These are phyloP conservation scores for Fraxinus paxiana DNA, from an alignment of 305 asterid species.

Conservation along the genomic window DNA sequence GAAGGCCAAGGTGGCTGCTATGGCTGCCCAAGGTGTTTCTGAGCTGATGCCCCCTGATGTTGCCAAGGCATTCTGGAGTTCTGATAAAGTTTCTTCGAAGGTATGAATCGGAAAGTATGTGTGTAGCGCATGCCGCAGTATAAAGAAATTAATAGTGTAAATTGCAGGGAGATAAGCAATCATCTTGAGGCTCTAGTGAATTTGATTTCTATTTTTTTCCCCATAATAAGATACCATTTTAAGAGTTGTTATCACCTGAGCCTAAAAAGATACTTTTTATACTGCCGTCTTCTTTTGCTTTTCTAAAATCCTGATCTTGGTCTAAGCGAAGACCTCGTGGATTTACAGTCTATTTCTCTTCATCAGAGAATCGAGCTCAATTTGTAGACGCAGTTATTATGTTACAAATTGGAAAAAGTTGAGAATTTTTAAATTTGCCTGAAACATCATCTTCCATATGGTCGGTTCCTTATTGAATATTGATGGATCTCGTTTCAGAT, in stretches of 20 bases:
- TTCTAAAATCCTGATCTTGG: conserved; percentile 12
- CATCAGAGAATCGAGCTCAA: not conserved
- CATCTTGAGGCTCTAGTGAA: not conserved
- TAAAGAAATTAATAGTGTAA: not conserved
- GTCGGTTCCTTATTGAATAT: not conserved
- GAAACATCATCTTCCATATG: not conserved
- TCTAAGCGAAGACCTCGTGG: not conserved
- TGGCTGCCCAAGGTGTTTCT: conserved; percentile 66
- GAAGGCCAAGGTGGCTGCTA: conserved; percentile 51
- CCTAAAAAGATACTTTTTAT: not conserved
- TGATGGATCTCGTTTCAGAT: not conserved
- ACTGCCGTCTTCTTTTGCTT: not conserved
- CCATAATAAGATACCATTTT: not conserved
- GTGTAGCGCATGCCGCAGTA: not conserved
- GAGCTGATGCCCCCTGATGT: conserved; percentile 96
- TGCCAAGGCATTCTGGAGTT: conserved; percentile 77
- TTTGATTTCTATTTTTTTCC: not conserved
- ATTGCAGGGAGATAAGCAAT: not conserved
- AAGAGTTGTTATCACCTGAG: not conserved
- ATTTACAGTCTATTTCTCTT: not conserved
- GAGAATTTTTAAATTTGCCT: not conserved
- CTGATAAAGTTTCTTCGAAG: conserved; percentile 76
- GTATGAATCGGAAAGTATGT: conserved; percentile 31
- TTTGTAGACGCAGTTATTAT: not conserved
- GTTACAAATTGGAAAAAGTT: not conserved